Percentiles rank a stretch among this genome's conserved stretches.
Conservation (phyloP, 768 basidiomycete species). For the Hygrocybe punicea region DNA sequence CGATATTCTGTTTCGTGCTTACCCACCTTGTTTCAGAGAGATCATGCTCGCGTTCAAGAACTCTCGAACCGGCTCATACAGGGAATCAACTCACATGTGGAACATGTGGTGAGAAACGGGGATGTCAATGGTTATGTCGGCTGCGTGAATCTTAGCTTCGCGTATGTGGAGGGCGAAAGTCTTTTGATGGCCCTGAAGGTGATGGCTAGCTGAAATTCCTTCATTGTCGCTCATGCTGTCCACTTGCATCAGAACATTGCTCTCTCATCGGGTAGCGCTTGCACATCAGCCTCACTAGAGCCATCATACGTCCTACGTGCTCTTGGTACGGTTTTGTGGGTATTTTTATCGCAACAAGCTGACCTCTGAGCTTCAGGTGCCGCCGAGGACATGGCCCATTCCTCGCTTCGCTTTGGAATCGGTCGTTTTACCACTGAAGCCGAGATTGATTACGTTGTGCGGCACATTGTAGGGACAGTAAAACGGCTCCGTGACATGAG, state of each 20-base stretch:
- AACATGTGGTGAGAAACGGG: slow-evolving; percentile 92
- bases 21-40: slow-evolving; percentile 49
- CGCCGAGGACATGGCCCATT: slow-evolving; percentile 99
- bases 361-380: slow-evolving; percentile 53
- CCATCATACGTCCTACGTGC: slow-evolving; percentile 98
- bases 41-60: slow-evolving; percentile 67
- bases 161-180: slow-evolving; percentile 97
- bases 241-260: slow-evolving; percentile 75
- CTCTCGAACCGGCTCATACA: slow-evolving; percentile 79
- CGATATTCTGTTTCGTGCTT: not conserved
- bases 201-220: slow-evolving; percentile 12
- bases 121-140: slow-evolving; percentile 90
- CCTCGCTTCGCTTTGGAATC: slow-evolving; percentile 94
- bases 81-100: slow-evolving; percentile 78
- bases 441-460: slow-evolving; percentile 91
- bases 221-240: not conserved
- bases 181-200: slow-evolving; percentile 97
- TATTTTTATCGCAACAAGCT: not conserved
- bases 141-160: slow-evolving; percentile 92
- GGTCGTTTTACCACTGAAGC: slow-evolving; percentile 97
- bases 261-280: slow-evolving; percentile 95
- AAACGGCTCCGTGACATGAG: slow-evolving; percentile 90
- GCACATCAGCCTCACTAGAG: slow-evolving; percentile 96
- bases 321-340: slow-evolving; percentile 52
- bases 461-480: slow-evolving; percentile 85